Percentiles rank a stretch among this genome's conserved stretches.
phyloP scores from a whole-genome alignment of 768 basidiomycete genomes.

The Dioszegia aurantiaca region DNA sequence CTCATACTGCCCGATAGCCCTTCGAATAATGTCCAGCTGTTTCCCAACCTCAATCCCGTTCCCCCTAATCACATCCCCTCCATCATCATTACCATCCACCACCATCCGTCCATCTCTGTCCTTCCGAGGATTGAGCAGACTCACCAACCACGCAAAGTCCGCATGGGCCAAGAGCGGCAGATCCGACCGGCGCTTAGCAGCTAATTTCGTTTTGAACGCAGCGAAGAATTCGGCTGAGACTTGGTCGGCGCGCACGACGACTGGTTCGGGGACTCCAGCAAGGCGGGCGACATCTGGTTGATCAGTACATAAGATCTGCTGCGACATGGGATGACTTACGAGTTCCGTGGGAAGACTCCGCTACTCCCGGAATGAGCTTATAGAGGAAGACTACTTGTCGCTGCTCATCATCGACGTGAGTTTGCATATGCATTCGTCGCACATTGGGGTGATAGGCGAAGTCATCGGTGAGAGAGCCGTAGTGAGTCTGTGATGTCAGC shows the following conservation, averaged over 20 bases:
- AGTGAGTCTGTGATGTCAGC: conserved; percentile 65
- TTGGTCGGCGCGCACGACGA: conserved; percentile 82
- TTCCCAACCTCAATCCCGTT: conserved; percentile 6
- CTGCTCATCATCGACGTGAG: conserved; percentile 78
- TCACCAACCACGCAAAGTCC: conserved; percentile 77
- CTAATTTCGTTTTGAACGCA: conserved; percentile 74
- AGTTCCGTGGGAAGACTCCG: conserved; percentile 51
- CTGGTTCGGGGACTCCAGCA: conserved; percentile 77
- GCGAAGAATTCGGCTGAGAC: conserved; percentile 84
- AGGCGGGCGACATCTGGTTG: conserved; percentile 71
- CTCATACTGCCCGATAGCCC: conserved; percentile 23
- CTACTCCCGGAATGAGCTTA: conserved; percentile 65
- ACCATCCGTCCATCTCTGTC: conserved; percentile 4
- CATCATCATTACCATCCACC: no score
- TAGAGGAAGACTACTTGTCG: conserved; percentile 84
- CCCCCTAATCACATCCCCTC: not conserved
- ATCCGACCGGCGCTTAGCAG: conserved; percentile 56
- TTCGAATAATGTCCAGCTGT: conserved; percentile 24
- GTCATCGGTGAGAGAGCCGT: conserved; percentile 91
- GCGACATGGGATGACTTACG: conserved; percentile 37
- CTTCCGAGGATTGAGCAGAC: conserved; percentile 11
- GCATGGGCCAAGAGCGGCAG: conserved; percentile 81
- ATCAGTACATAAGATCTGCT: not conserved
- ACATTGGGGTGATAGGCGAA: conserved; percentile 89
- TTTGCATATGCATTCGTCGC: conserved; percentile 92